Conservation (phyloP, 75 land plant species). For the Picea sitchensis region DNA sequence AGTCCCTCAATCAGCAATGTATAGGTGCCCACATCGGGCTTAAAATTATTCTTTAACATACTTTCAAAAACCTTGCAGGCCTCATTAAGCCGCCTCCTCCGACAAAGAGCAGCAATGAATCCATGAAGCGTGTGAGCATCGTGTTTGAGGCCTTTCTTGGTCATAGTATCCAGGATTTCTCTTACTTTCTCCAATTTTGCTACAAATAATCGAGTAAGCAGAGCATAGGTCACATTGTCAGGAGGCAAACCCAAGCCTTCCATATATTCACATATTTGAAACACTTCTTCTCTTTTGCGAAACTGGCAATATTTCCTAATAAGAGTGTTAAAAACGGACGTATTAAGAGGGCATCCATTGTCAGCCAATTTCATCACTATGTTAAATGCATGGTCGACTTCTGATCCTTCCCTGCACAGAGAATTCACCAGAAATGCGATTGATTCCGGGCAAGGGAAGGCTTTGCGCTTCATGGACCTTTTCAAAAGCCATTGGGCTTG, state of each 20-base stretch:
- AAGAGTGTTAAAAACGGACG: neutral
- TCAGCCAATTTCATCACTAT: neutral
- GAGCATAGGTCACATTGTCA: neutral
- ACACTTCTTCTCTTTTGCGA: neutral
- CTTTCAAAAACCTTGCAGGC: conserved; percentile 2
- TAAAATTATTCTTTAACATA: neutral
- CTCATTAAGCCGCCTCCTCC: conserved; percentile 1
- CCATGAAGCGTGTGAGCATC: neutral
- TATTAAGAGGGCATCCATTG: neutral
- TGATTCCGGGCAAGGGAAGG: neutral
- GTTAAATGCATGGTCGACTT: neutral
- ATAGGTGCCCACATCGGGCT: neutral
- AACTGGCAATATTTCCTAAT: neutral
- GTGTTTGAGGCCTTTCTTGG: neutral
- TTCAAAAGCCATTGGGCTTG: neutral
- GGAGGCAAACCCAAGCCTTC: neutral
- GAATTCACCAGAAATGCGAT: neutral
- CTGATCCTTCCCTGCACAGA: neutral
- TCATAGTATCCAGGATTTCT: neutral
- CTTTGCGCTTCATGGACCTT: neutral
- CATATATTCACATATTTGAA: neutral
- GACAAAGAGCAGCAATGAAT: neutral
- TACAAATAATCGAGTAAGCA: neutral
- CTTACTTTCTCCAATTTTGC: neutral
- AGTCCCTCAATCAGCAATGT: neutral